phyloP scores from a whole-genome alignment of 2,329 filamentous ascomycete species.

The Aspergillus fructus region DNA sequence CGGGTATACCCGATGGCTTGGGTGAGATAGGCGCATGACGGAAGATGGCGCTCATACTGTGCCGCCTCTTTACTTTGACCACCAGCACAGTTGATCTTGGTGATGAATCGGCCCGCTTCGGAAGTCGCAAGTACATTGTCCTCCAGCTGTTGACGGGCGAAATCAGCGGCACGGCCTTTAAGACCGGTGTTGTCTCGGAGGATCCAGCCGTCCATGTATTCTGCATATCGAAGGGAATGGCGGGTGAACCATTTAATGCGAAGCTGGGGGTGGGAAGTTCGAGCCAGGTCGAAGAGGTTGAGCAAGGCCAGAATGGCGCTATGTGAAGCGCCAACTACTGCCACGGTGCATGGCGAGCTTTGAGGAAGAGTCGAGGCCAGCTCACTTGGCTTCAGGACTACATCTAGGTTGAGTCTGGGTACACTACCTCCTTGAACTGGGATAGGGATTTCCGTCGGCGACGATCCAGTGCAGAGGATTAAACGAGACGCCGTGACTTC shows the following conservation, averaged over 20 bases:
- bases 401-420: slow-evolving; percentile 53
- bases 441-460: slow-evolving; percentile 47
- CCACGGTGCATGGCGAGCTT: slow-evolving; percentile 45
- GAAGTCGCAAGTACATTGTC: slow-evolving; percentile 48
- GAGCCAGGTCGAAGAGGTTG: slow-evolving; percentile 58
- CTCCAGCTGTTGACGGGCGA: slow-evolving; percentile 60
- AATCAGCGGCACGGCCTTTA: slow-evolving; percentile 61
- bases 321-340: slow-evolving; percentile 62
- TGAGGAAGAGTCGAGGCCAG: slow-evolving; percentile 44
- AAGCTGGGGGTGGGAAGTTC: slow-evolving; percentile 52
- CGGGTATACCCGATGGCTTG: slow-evolving; percentile 61
- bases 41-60: slow-evolving; percentile 49
- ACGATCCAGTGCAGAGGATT: slow-evolving; percentile 60
- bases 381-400: slow-evolving; percentile 54
- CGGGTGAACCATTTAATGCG: slow-evolving; percentile 63
- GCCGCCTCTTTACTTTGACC: slow-evolving; percentile 41
- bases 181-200: slow-evolving; percentile 65
- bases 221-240: slow-evolving; percentile 61
- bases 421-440: slow-evolving; percentile 43
- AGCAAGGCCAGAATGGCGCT: slow-evolving; percentile 63
- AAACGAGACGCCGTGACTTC: slow-evolving; percentile 46
- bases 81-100: slow-evolving; percentile 47
- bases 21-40: slow-evolving; percentile 52
- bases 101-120: slow-evolving; percentile 48
- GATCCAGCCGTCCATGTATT: slow-evolving; percentile 64